A percentile compares a stretch with the other conserved stretches of the same genome.
Evolutionary conservation across 495 filamentous ascomycete species (phyloP).

Genomic region (Penicillium atrosanguineum): DNA sequence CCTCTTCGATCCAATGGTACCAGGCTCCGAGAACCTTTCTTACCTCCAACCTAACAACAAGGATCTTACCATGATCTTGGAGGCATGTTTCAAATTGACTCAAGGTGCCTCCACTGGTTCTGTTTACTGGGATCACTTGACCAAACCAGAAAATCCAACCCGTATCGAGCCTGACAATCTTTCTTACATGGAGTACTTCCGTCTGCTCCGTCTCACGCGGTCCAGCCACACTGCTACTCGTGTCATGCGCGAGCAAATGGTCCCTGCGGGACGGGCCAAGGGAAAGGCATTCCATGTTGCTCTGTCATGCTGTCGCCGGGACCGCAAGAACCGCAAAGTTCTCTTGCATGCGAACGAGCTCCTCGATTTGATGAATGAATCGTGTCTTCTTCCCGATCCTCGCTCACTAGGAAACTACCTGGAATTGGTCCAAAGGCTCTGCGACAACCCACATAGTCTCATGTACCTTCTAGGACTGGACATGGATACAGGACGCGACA

Average conservation of each 20-base stretch:
- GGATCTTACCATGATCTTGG: conserved; percentile 66
- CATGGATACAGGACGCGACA: conserved; percentile 5
- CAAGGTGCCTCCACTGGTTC: conserved; percentile 38
- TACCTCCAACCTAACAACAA: conserved; percentile 56
- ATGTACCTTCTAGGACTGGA: conserved; percentile 28
- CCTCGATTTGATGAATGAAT: conserved; percentile 52
- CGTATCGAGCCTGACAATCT: conserved; percentile 64
- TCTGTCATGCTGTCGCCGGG: conserved; percentile 64
- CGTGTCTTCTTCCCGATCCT: conserved; percentile 33
- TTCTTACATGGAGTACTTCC: conserved; percentile 65
- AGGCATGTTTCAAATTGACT: conserved; percentile 48
- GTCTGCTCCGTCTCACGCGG: conserved; percentile 61
- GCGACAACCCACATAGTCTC: conserved; percentile 31
- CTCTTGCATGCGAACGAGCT: conserved; percentile 56
- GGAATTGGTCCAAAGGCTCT: conserved; percentile 20
- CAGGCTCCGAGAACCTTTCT: conserved; percentile 5
- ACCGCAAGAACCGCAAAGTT: conserved; percentile 65
- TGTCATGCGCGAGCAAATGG: conserved; percentile 49
- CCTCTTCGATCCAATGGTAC: conserved; percentile 35
- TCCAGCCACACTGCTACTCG: conserved; percentile 53
- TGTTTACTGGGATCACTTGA: conserved; percentile 75
- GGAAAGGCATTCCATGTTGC: conserved; percentile 66
- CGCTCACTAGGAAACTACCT: conserved; percentile 33
- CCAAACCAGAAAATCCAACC: conserved; percentile 26
- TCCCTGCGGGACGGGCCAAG: conserved; percentile 33